Conservation (phyloP, 2,329 filamentous ascomycete species). For the Neocucurbitaria cava region DNA sequence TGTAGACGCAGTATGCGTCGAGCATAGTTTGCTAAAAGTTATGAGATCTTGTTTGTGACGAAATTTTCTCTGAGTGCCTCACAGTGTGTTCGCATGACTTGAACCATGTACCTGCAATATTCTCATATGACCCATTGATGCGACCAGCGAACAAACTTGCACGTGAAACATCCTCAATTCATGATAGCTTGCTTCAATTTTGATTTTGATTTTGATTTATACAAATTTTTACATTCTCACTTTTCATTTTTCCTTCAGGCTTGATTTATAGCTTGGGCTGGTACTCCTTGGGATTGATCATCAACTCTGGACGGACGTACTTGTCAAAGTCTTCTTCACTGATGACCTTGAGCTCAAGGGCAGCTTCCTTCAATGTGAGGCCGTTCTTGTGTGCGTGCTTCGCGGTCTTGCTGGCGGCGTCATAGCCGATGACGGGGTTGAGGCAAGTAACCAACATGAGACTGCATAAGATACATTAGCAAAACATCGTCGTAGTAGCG, state of each 20-base stretch:
- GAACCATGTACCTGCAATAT: no score
- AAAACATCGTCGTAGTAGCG: background rate
- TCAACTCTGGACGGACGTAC: constrained; percentile 90
- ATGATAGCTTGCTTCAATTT: background rate
- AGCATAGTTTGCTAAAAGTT: no score
- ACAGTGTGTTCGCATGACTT: no score
- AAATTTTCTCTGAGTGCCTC: no score
- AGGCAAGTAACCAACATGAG: constrained; percentile 95
- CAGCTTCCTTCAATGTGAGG: constrained; percentile 88
- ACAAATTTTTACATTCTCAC: background rate
- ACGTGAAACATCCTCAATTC: no score
- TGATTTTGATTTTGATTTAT: background rate
- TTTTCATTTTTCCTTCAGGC: background rate
- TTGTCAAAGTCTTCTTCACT: constrained; percentile 89
- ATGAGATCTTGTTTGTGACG: no score
- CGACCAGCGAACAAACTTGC: no score
- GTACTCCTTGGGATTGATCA: constrained; percentile 82
- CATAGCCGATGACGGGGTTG: constrained; percentile 39
- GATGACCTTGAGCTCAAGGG: constrained; percentile 89
- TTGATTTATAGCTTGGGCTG: constrained; percentile 45
- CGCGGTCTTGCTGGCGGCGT: constrained; percentile 43
- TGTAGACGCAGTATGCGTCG: background rate
- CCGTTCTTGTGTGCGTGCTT: constrained; percentile 98
- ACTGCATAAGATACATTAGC: constrained; percentile 58
- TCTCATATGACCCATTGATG: no score